These are phyloP conservation scores for Ustilago tritici DNA, from an alignment of 1,284 basidiomycete species.

Conservation along the genomic window DNA sequence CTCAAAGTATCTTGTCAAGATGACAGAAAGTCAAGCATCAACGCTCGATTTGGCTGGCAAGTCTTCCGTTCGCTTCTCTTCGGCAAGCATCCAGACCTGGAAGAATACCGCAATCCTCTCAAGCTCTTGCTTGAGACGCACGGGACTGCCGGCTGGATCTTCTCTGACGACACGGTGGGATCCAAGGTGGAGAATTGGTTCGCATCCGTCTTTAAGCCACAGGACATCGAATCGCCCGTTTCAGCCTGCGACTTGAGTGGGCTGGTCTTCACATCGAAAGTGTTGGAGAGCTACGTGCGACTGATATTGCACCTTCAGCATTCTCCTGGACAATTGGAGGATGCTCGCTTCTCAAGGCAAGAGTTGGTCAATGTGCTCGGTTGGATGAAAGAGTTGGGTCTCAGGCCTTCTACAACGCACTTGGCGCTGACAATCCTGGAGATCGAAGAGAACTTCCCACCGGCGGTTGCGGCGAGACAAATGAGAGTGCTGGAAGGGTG, in stretches of 20 bases:
- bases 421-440: slow-evolving; percentile 40
- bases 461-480: slow-evolving; percentile 29
- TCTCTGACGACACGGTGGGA: slow-evolving; percentile 29
- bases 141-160: slow-evolving; percentile 29
- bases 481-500: slow-evolving; percentile 35
- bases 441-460: slow-evolving; percentile 39
- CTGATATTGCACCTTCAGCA: slow-evolving; percentile 34
- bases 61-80: slow-evolving; percentile 40
- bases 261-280: slow-evolving; percentile 27
- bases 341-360: background rate
- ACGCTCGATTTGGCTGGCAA: slow-evolving; percentile 20
- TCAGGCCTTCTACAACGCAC: slow-evolving; percentile 23
- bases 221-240: background rate
- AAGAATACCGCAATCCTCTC: slow-evolving; percentile 22
- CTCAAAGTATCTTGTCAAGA: slow-evolving; percentile 31
- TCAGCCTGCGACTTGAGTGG: slow-evolving; percentile 4
- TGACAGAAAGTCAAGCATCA: slow-evolving; percentile 1
- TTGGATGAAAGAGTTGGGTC: slow-evolving; percentile 38
- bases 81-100: slow-evolving; percentile 37
- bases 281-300: slow-evolving; percentile 44
- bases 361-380: slow-evolving; percentile 36
- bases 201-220: slow-evolving; percentile 23
- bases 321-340: slow-evolving; percentile 13
- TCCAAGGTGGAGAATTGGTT: slow-evolving; percentile 37
- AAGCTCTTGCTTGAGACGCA: slow-evolving; percentile 14